Evolutionary conservation across 352 stramenopile genomes (phyloP).

Genomic region (Globisporangium perplexum): DNA sequence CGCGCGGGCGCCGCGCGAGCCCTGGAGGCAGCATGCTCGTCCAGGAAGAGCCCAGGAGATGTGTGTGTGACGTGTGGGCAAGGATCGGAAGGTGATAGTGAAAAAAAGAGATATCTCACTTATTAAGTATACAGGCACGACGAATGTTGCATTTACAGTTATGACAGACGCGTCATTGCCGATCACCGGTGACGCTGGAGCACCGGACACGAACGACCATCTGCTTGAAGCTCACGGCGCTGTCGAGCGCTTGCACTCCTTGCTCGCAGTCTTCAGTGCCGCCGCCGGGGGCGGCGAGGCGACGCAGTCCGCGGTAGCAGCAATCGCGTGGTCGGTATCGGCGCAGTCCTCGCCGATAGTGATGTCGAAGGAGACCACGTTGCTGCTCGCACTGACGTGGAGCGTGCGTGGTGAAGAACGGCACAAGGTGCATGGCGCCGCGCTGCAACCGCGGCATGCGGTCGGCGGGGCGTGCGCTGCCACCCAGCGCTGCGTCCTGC

Average conservation of each 20-base stretch:
- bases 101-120: too few species aligned
- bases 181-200: too few species aligned
- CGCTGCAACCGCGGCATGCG: conserved; percentile 79
- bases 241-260: too few species aligned
- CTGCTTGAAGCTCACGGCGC: too few species aligned
- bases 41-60: not conserved
- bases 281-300: too few species aligned
- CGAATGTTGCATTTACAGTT: too few species aligned
- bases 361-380: conserved; percentile 25
- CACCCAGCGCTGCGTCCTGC: too few species aligned
- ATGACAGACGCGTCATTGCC: too few species aligned
- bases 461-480: conserved; percentile 68
- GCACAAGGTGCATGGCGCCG: conserved; percentile 80
- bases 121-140: too few species aligned
- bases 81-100: too few species aligned
- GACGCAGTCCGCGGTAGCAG: conserved; percentile 43
- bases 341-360: conserved; percentile 27
- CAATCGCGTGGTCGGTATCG: conserved; percentile 35
- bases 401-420: conserved; percentile 70
- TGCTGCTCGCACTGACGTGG: conserved; percentile 45
- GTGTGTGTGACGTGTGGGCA: not conserved
- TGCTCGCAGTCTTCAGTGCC: too few species aligned
- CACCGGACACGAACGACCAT: too few species aligned
- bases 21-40: conserved; percentile 17
- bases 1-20: conserved; percentile 19